Evolutionary conservation across 805 yeast genomes (phyloP), one percentile per base, ranked within the genome.

Genomic region (Yamadazyma ubonensis): DNA sequence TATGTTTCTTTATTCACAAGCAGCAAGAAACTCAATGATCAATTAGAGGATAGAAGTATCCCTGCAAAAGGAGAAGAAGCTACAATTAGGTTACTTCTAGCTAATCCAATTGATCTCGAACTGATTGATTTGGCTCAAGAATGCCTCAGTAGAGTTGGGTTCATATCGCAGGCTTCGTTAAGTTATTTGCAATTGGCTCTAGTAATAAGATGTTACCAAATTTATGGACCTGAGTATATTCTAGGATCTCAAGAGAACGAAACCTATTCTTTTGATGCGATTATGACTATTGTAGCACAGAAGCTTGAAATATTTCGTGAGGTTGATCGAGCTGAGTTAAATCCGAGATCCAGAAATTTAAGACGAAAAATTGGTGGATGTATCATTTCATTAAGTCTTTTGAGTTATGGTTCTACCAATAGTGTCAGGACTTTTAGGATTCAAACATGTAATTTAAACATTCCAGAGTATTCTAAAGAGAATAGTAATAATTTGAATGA

Each of bases 101-200:
- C 58, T 54, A 39, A 29, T 51, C n/a, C 42, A n/a, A 19, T 39
- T 2, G 37, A 28, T 10, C 19, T 39, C 5, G 26, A 22, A 8
- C 17, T 27, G 6, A 19, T 39, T 4, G 34, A 31, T 33, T 17
- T 30, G 14, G 37, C 42, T 4, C 42, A 39, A 25, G 22, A 46
- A 9, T 67, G 72, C 34, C 49, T 66, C 14, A 57, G 56, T 42
- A 64, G 54, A 39, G 60, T 66, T 34, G 58, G 63, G 26, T 40
- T 56, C 12, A 44, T 54, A 14, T 51, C 49, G 26, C 60, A 70
- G 42, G 67, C 75, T 30, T 70, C 77, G 11, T 48, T 80, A 20
- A 65, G 72, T 0, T 64, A 78, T 15, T 58, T 80, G 43, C 83
- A 79, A 50, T 75, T 78, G 50, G 70, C 76, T 6, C 43, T 78